Percentiles rank a stretch among this genome's conserved stretches.
These are phyloP conservation scores for Ceratonia siliqua DNA, from an alignment of 306 rosid species.

Conservation along the genomic window DNA sequence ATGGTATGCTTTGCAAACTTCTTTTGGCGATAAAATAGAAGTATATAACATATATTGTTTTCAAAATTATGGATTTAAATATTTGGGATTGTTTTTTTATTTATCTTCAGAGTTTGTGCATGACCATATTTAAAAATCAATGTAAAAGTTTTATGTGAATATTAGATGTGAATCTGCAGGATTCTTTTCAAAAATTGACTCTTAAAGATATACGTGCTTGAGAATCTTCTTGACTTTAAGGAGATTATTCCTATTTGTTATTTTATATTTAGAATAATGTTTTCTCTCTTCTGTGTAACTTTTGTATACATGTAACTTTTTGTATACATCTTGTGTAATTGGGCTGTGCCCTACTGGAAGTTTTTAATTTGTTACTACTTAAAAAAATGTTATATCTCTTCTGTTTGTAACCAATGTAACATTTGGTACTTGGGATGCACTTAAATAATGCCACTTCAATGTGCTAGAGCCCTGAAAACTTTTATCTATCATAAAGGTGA, in stretches of 20 bases:
- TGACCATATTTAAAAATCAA: neutral
- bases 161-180: constrained; percentile 8
- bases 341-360: constrained; percentile 16
- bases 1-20: constrained; percentile 58
- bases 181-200: constrained; percentile 18
- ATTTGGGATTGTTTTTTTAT: constrained; percentile 8
- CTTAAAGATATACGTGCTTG: neutral
- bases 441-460: neutral
- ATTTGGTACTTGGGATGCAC: neutral
- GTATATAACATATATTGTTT: neutral
- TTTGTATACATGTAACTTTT: neutral
- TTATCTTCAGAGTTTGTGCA: constrained; percentile 1
- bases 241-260: constrained; percentile 14
- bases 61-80: constrained; percentile 10
- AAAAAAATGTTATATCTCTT: neutral
- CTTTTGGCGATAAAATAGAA: constrained; percentile 19
- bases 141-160: constrained; percentile 20
- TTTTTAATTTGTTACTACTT: constrained; percentile 7
- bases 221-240: constrained; percentile 21
- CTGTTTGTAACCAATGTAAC: neutral
- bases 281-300: neutral
- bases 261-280: constrained; percentile 14
- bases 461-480: neutral
- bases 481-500: neutral
- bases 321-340: constrained; percentile 7